Evolutionary conservation across 495 filamentous ascomycete species (phyloP).

Genomic region (Penicillium cinerascens): DNA sequence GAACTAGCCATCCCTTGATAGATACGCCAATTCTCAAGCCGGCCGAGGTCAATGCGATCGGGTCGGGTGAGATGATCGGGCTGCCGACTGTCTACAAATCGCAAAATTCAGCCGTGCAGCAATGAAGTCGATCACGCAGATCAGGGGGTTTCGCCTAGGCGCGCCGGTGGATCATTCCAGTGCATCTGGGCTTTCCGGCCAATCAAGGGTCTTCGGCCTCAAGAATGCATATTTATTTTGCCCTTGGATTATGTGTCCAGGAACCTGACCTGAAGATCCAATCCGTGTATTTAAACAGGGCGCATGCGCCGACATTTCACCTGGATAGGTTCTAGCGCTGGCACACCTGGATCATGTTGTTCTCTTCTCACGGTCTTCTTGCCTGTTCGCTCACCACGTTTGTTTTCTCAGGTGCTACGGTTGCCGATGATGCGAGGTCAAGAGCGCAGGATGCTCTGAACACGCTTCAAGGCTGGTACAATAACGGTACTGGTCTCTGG

Average conservation of each 20-base stretch:
- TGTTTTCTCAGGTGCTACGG: constrained; percentile 1
- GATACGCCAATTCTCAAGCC: constrained; percentile 11
- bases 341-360: constrained; percentile 11
- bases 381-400: constrained; percentile 5
- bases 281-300: constrained; percentile 13
- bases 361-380: constrained; percentile 6
- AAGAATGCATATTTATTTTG: constrained; percentile 20
- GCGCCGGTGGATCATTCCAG: constrained; percentile 9
- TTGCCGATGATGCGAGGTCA: constrained; percentile 18
- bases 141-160: constrained; percentile 11
- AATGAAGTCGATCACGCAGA: constrained; percentile 22
- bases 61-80: background rate
- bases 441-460: constrained; percentile 45
- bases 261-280: constrained; percentile 1
- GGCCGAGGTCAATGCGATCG: constrained; percentile 8
- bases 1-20: constrained; percentile 16
- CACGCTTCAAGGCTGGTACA: constrained; percentile 62
- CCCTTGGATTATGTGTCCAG: constrained; percentile 9
- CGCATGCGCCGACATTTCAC: background rate
- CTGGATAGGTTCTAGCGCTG: constrained; percentile 1
- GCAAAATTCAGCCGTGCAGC: background rate
- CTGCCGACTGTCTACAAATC: background rate
- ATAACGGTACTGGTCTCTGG: constrained; percentile 59
- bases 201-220: constrained; percentile 14
- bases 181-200: constrained; percentile 7